Conservation (phyloP, 495 filamentous ascomycete genomes). For the Daldinia caldariorum region DNA sequence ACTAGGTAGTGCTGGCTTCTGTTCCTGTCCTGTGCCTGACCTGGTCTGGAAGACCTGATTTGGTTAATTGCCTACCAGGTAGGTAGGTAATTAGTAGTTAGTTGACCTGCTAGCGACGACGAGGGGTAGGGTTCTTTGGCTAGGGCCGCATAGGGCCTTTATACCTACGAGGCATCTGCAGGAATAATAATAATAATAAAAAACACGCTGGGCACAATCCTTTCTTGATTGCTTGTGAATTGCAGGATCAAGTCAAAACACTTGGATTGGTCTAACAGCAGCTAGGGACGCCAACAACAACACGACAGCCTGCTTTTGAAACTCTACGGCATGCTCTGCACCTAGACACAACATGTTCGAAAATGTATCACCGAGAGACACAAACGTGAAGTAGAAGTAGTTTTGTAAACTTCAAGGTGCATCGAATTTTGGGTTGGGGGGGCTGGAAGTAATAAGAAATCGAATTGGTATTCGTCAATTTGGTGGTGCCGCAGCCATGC, state of each 20-base stretch:
- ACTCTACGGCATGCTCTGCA: constrained; percentile 24
- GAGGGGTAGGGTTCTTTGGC: constrained; percentile 1
- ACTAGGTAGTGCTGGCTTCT: neutral
- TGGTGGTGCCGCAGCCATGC: constrained; percentile 27
- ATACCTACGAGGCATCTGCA: constrained; percentile 16
- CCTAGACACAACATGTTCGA: constrained; percentile 8
- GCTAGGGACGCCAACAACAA: constrained; percentile 23
- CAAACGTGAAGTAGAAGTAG: neutral
- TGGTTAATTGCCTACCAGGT: too few relatives aligned
- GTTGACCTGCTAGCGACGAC: neutral
- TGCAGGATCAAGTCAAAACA: constrained; percentile 34
- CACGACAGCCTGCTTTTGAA: constrained; percentile 17
- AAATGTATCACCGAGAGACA: constrained; percentile 11
- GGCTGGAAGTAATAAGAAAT: constrained; percentile 10
- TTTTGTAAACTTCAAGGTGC: neutral
- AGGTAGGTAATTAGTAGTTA: neutral
- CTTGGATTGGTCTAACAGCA: constrained; percentile 15
- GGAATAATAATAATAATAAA: too few relatives aligned
- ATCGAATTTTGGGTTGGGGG: neutral
- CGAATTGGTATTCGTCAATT: constrained; percentile 17
- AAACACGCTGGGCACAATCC: constrained; percentile 6
- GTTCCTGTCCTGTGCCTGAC: neutral
- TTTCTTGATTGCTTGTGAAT: constrained; percentile 24
- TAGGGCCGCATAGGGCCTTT: constrained; percentile 3
- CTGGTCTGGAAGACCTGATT: neutral